phyloP scores from a whole-genome alignment of 129 eudicot genomes.

The Flaveria trinervia region DNA sequence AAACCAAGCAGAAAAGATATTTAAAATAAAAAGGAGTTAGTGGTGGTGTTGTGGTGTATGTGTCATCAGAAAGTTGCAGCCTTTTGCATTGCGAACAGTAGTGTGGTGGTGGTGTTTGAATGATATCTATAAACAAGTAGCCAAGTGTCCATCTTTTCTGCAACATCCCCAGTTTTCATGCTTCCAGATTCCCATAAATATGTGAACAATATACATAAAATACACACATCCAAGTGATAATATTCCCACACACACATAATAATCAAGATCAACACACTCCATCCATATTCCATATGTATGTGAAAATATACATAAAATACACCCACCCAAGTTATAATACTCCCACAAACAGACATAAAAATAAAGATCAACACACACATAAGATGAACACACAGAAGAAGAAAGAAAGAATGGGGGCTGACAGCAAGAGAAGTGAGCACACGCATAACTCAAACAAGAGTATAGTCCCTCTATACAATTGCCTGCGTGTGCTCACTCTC shows the following conservation, averaged over 20 bases:
- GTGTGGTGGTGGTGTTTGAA: constrained; percentile 25
- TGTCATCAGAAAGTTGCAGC: constrained; percentile 35
- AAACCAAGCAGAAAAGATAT: constrained; percentile 21
- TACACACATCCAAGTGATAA: too few relatives aligned
- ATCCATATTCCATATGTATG: too few relatives aligned
- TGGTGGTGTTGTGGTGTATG: constrained; percentile 22
- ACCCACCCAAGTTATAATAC: constrained; percentile 12
- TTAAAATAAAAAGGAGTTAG: background rate
- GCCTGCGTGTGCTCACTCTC: constrained; percentile 62
- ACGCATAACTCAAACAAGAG: constrained; percentile 38
- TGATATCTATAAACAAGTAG: background rate
- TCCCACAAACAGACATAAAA: background rate
- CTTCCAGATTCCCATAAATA: background rate
- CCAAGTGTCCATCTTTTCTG: constrained; percentile 34
- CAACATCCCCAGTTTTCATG: constrained; percentile 27
- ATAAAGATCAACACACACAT: background rate
- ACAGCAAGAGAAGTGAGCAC: constrained; percentile 71
- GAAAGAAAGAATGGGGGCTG: constrained; percentile 40
- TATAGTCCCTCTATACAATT: constrained; percentile 42
- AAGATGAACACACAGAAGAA: background rate
- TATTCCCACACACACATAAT: too few relatives aligned
- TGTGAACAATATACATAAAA: too few relatives aligned
- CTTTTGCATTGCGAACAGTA: constrained; percentile 18
- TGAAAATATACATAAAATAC: constrained; percentile 26
- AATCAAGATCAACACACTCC: background rate